Percentiles rank a stretch among this genome's conserved stretches.
These are phyloP conservation scores for Penstemon barbatus DNA, from an alignment of 257 asterid genomes.

Conservation along the genomic window DNA sequence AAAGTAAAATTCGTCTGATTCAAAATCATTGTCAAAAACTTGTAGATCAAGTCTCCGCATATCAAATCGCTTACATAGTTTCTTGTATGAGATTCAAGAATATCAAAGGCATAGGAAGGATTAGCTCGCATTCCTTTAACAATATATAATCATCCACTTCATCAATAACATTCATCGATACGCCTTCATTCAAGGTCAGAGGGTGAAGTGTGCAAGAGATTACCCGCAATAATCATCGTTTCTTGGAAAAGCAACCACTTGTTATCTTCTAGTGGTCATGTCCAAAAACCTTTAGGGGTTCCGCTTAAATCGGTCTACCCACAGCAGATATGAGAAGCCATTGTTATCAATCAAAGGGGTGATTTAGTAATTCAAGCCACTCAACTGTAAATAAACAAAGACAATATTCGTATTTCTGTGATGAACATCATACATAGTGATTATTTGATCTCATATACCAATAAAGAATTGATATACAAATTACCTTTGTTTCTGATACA, in stretches of 20 bases:
- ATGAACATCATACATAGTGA: background rate
- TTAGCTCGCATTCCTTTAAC: background rate
- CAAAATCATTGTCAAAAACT: too few species aligned
- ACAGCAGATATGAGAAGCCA: conserved; percentile 10
- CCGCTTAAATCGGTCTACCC: background rate
- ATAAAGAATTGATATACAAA: background rate
- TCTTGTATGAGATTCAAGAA: background rate
- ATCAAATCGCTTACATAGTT: background rate
- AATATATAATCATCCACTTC: background rate
- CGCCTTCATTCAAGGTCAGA: background rate
- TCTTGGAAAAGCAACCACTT: conserved; percentile 5
- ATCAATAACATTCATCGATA: background rate
- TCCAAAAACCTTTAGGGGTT: background rate
- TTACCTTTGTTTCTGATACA: conserved; percentile 56
- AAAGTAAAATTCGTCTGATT: too few species aligned
- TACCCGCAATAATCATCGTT: background rate
- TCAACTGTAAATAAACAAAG: conserved; percentile 17
- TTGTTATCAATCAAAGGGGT: background rate
- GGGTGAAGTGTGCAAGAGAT: background rate
- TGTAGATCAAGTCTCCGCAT: too few species aligned
- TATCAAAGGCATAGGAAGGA: background rate
- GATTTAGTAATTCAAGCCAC: background rate
- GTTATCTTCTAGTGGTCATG: background rate
- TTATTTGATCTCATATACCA: background rate
- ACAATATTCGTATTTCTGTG: background rate